Percentiles rank a stretch among this genome's conserved stretches.
Conservation (phyloP, 1,139 yeast genomes). For the Blastobotrys elegans region DNA sequence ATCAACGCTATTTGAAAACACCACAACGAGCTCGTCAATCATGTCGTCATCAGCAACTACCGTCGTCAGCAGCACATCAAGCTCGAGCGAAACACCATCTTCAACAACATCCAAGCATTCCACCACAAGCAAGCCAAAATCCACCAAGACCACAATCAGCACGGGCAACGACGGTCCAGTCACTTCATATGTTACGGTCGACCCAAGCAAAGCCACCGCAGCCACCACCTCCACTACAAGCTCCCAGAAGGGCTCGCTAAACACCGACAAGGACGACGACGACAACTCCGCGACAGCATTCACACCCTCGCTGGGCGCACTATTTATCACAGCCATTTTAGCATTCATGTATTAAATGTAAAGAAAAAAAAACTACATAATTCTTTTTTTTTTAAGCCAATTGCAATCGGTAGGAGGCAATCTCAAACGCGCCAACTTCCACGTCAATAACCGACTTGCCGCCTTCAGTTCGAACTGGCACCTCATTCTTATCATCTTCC, state of each 20-base stretch:
- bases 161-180: constrained; percentile 1
- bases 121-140: background rate
- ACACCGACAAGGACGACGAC: background rate
- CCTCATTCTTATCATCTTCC: constrained; percentile 54
- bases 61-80: no score
- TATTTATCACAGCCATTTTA: background rate
- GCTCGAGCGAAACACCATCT: no score
- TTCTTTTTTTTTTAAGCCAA: constrained; percentile 1
- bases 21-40: background rate
- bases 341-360: background rate
- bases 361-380: background rate
- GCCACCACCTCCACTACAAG: background rate
- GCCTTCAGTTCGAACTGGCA: constrained; percentile 30
- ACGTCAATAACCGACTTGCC: constrained; percentile 38
- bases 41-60: background rate
- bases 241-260: background rate
- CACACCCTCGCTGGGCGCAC: background rate
- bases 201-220: background rate
- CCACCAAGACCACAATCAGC: background rate
- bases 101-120: background rate
- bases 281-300: background rate
- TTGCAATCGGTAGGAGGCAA: constrained; percentile 45
- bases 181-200: constrained; percentile 4
- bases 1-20: background rate
- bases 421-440: constrained; percentile 67